These are phyloP conservation scores for Pseudocercospora cruenta DNA, from an alignment of 2,329 filamentous ascomycete genomes.

Conservation along the genomic window DNA sequence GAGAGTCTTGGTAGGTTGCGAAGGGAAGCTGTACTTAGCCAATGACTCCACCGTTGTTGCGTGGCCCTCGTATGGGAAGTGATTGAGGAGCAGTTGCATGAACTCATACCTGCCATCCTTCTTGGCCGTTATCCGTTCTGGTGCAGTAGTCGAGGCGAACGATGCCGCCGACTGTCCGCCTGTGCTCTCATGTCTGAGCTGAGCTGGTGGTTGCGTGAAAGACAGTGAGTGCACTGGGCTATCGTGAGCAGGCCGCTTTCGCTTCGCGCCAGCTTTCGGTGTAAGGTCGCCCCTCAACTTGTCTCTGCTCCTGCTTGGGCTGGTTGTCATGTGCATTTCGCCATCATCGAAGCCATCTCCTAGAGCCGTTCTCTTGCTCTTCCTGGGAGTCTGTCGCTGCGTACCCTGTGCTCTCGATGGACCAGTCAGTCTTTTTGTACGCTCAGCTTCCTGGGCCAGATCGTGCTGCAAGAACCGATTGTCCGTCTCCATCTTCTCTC, in stretches of 20 bases:
- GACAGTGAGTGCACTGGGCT: conserved; percentile 64
- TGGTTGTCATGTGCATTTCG: conserved; percentile 49
- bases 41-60: conserved; percentile 70
- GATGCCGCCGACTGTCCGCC: conserved; percentile 21
- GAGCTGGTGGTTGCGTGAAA: conserved; percentile 32
- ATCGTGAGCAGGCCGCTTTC: conserved; percentile 67
- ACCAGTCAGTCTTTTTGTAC: conserved; percentile 51
- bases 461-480: conserved; percentile 75
- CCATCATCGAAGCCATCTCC: conserved; percentile 78
- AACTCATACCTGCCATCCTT: conserved; percentile 40
- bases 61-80: conserved; percentile 59
- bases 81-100: conserved; percentile 67
- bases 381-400: conserved; percentile 34
- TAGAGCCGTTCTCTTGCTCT: conserved; percentile 29
- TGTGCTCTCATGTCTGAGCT: conserved; percentile 27
- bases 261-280: conserved; percentile 67
- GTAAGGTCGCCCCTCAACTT: conserved; percentile 55
- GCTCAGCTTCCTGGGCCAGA: conserved; percentile 63
- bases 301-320: conserved; percentile 48
- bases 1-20: conserved; percentile 63
- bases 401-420: conserved; percentile 23
- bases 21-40: conserved; percentile 66
- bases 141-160: conserved; percentile 12
- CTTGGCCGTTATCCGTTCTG: conserved; percentile 4
- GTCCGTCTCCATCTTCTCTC: conserved; percentile 68